Evolutionary conservation across 2,329 filamentous ascomycete genomes (phyloP).

Genomic region (Graphilbum fragrans): DNA sequence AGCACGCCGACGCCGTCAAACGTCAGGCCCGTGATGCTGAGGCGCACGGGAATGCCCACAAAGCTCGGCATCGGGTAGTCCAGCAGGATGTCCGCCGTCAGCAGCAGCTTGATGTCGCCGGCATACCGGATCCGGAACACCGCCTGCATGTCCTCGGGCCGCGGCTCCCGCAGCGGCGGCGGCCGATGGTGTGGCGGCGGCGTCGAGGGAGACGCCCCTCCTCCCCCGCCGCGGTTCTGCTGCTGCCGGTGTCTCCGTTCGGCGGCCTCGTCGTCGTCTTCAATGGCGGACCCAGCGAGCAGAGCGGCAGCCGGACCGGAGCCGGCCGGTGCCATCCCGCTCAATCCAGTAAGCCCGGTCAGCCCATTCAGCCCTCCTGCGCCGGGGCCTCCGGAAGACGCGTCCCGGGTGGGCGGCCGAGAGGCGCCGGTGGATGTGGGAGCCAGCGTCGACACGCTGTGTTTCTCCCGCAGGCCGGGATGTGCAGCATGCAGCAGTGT

Average conservation of each 20-base stretch:
- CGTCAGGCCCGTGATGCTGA: slow-evolving; percentile 87
- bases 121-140: slow-evolving; percentile 84
- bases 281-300: slow-evolving; percentile 23
- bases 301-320: no score
- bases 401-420: slow-evolving; percentile 45
- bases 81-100: slow-evolving; percentile 89
- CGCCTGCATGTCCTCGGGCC: slow-evolving; percentile 80
- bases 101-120: slow-evolving; percentile 73
- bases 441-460: slow-evolving; percentile 50
- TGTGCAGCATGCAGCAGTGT: slow-evolving; percentile 6
- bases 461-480: slow-evolving; percentile 38
- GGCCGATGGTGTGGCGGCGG: not conserved
- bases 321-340: slow-evolving; percentile 1
- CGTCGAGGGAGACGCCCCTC: slow-evolving; percentile 4
- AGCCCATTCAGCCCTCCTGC: slow-evolving; percentile 18
- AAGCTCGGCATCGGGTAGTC: slow-evolving; percentile 99
- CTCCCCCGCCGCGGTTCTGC: not conserved
- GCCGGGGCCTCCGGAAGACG: slow-evolving; percentile 16
- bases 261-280: slow-evolving; percentile 21
- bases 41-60: slow-evolving; percentile 83
- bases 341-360: slow-evolving; percentile 1
- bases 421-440: slow-evolving; percentile 39
- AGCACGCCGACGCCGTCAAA: slow-evolving; percentile 93
- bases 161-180: slow-evolving; percentile 56
- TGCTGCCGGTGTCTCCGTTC: not conserved